Evolutionary conservation across 2,329 filamentous ascomycete species (phyloP), one percentile per base, ranked within the genome.

Genomic region (Chaetothyriales sp.): DNA sequence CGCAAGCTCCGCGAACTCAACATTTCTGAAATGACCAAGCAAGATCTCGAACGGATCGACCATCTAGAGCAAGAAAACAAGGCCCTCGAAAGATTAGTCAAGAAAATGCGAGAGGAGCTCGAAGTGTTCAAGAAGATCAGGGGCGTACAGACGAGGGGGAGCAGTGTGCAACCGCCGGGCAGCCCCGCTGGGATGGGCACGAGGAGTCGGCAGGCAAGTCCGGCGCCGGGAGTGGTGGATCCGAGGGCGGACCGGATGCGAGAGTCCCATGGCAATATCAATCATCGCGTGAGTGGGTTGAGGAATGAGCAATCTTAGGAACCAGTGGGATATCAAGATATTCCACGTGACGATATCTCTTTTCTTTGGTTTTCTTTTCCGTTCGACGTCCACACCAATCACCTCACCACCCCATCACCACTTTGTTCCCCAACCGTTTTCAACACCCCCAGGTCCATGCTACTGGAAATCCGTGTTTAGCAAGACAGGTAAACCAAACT

Each of bases 51-150:
- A 10, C 65, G 68, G 28, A 64, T 72, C 40, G 55, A 58, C 28
- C 67, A 72, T 54, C 52, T 72, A 9, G 67, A 72, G 60, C 49
- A 63, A 3, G 62, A 61, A 1, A 56, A 70, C 15, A 61, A 63
- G 13, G 58, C 61, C 1, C 65, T 68, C 10, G 69, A 73, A 25
- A 63, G 66, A 18, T 52, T 72, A 13, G 56, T 73, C 9, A 66
- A 62, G 45, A 66, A 62, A 48, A 69, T 72, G 47, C 69, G 73
- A 49, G 71, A 73, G 15, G 71, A 73, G 53, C 60, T 72, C 44
- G 67, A 67, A 10, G 66, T 68, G 18, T 62, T 73, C 49, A 69
- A 67, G 54, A 71, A 69, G 13, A 57, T 46, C 33, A 52, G 60
- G 22, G 60, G 60, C n/a, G 57, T 61, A 3, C 60, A 62, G 51